These are phyloP conservation scores for Gnomoniopsis smithogilvyi DNA, from an alignment of 2,329 filamentous ascomycete species.

Conservation along the genomic window DNA sequence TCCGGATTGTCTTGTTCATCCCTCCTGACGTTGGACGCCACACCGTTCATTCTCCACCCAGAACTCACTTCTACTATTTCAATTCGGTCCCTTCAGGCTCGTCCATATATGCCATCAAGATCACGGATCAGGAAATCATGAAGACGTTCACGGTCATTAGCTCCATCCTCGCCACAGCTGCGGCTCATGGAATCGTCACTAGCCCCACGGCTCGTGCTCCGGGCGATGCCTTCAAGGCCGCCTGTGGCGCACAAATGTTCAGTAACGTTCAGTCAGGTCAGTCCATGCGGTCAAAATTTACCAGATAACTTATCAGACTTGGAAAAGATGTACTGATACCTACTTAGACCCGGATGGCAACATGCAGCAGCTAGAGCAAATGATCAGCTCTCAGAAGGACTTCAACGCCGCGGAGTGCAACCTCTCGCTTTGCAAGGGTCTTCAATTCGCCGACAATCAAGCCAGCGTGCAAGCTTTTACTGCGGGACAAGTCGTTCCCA, in stretches of 20 bases:
- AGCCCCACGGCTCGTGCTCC: conserved; percentile 17
- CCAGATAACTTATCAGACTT: too few species aligned
- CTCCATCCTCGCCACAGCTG: conserved; percentile 6
- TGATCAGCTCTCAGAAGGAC: conserved; percentile 6
- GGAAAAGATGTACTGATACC: background rate
- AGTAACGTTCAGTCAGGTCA: conserved; percentile 17
- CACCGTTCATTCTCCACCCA: background rate
- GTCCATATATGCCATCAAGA: background rate
- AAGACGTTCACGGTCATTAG: conserved; percentile 18
- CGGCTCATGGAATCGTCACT: conserved; percentile 22
- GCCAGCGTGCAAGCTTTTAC: conserved; percentile 34
- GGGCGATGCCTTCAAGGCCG: conserved; percentile 22
- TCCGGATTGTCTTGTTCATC: background rate
- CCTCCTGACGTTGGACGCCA: background rate
- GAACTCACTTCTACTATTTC: background rate
- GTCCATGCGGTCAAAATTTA: background rate
- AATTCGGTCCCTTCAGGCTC: background rate
- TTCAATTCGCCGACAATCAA: conserved; percentile 37
- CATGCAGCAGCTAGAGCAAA: conserved; percentile 14
- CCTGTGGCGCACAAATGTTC: conserved; percentile 22
- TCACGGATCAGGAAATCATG: background rate
- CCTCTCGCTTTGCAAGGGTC: conserved; percentile 38
- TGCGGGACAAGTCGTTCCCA: conserved; percentile 39
- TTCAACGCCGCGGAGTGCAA: conserved; percentile 27
- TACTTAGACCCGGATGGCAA: conserved; percentile 13